These are phyloP conservation scores for Ramaria sp. DNA, from an alignment of 768 basidiomycete genomes.

Conservation along the genomic window DNA sequence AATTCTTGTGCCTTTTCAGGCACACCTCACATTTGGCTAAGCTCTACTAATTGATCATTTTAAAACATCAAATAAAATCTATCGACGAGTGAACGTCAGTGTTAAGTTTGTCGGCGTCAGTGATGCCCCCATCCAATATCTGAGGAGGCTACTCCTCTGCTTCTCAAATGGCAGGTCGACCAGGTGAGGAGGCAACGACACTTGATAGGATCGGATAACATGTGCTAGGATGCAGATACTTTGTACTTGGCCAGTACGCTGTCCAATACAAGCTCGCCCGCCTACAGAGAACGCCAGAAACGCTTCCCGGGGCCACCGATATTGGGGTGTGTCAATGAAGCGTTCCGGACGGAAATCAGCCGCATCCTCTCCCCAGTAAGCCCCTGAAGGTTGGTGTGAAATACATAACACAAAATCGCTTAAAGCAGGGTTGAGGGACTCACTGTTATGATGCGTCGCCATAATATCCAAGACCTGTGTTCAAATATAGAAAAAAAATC, in stretches of 20 bases:
- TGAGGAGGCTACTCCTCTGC: slow-evolving; percentile 24
- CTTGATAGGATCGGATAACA: slow-evolving; percentile 30
- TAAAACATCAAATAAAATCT: too few relatives aligned
- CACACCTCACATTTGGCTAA: background rate
- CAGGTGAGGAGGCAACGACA: slow-evolving; percentile 30
- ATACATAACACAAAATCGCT: background rate
- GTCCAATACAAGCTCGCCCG: slow-evolving; percentile 37
- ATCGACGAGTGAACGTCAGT: slow-evolving; percentile 2
- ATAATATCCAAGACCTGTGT: slow-evolving; percentile 27
- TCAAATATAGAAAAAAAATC: background rate
- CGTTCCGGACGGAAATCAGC: slow-evolving; percentile 37
- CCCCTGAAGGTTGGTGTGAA: slow-evolving; percentile 20
- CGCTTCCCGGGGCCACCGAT: slow-evolving; percentile 42
- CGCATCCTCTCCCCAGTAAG: slow-evolving; percentile 39
- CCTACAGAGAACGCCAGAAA: slow-evolving; percentile 38
- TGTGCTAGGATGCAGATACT: slow-evolving; percentile 32
- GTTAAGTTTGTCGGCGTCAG: slow-evolving; percentile 1
- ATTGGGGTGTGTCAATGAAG: slow-evolving; percentile 38
- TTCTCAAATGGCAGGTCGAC: slow-evolving; percentile 18
- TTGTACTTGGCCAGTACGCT: slow-evolving; percentile 36
- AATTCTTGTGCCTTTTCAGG: background rate
- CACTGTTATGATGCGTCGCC: slow-evolving; percentile 37
- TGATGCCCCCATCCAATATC: slow-evolving; percentile 15
- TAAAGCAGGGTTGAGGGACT: slow-evolving; percentile 11
- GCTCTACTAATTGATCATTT: too few relatives aligned